Percentiles rank a stretch among this genome's conserved stretches.
Conservation (phyloP, 2,329 filamentous ascomycete genomes). For the Alternaria infectoria region DNA sequence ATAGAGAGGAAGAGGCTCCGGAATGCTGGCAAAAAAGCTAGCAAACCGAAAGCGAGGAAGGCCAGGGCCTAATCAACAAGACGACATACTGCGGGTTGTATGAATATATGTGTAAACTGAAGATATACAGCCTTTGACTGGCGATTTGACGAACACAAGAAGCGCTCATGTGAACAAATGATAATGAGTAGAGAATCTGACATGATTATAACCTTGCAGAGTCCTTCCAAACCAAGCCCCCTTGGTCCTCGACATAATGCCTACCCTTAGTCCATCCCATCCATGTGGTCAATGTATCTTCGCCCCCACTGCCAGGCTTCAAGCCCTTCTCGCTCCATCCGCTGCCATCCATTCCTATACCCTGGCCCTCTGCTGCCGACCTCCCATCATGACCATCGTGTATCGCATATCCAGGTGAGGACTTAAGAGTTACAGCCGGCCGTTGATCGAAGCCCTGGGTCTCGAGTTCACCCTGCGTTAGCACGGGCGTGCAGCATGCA, state of each 20-base stretch:
- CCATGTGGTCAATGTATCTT: conserved; percentile 73
- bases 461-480: conserved; percentile 76
- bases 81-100: background rate
- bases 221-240: conserved; percentile 54
- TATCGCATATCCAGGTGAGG: conserved; percentile 72
- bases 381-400: conserved; percentile 54
- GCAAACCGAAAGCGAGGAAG: conserved; percentile 40
- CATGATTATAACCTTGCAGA: conserved; percentile 29
- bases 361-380: conserved; percentile 63
- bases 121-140: background rate
- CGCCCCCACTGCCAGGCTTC: conserved; percentile 72
- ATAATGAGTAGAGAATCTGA: background rate
- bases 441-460: conserved; percentile 70
- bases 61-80: conserved; percentile 12
- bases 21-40: conserved; percentile 49
- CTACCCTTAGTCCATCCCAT: conserved; percentile 75
- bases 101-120: conserved; percentile 1
- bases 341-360: conserved; percentile 67
- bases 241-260: conserved; percentile 67
- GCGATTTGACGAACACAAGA: background rate
- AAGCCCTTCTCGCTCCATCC: conserved; percentile 71
- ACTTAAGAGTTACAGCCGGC: conserved; percentile 70
- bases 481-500: conserved; percentile 88
- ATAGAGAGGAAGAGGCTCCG: conserved; percentile 63
- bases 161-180: background rate